phyloP scores from a whole-genome alignment of 75 land plant species.

The Picea glauca region DNA sequence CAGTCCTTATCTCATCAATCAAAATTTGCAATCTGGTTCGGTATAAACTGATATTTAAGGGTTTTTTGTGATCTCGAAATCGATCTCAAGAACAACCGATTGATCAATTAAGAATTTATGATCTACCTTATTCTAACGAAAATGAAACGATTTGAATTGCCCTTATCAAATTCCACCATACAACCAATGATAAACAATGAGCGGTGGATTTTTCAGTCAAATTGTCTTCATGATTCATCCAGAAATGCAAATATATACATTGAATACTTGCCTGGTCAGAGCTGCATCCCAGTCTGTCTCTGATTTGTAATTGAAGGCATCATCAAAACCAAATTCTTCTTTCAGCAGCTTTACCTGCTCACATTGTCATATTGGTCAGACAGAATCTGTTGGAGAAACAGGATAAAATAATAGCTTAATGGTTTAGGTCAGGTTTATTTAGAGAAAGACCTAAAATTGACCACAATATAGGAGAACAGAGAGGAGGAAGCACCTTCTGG shows the following conservation, averaged over 20 bases:
- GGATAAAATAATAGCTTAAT: no score
- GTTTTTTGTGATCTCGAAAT: no score
- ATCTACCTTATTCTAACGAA: not conserved
- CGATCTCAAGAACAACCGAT: no score
- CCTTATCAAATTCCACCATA: no score
- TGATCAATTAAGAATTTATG: not conserved
- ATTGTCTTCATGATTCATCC: not conserved
- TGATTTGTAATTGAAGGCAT: constrained; percentile 39
- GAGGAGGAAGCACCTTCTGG: constrained; percentile 28
- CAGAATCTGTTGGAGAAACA: no score
- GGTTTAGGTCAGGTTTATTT: no score
- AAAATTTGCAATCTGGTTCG: no score
- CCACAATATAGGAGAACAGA: not conserved
- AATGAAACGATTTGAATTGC: no score
- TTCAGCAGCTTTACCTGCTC: constrained; percentile 20
- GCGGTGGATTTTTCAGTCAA: not conserved
- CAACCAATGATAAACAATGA: not conserved
- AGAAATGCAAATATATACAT: not conserved
- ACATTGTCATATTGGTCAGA: not conserved
- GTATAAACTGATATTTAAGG: no score
- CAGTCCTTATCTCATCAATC: no score
- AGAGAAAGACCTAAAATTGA: not conserved
- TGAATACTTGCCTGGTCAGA: constrained; percentile 14
- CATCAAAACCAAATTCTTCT: constrained; percentile 37
- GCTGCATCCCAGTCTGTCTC: constrained; percentile 30